phyloP scores from a whole-genome alignment of 2,329 filamentous ascomycete species.

The Leptographium galeiforme region DNA sequence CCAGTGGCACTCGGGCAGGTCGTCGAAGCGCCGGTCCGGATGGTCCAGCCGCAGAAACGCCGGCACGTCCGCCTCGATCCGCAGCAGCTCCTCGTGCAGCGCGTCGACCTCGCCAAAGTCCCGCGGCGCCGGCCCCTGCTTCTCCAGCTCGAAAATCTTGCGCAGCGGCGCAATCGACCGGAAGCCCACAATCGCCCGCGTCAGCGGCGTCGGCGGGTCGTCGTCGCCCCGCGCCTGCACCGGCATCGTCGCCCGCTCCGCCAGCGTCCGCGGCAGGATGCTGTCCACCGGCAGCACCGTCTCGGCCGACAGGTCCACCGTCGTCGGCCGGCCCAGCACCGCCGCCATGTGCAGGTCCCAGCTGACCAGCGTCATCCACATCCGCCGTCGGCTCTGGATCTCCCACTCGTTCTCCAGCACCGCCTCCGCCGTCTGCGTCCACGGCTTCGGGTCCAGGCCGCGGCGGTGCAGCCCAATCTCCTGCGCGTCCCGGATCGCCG shows the following conservation, averaged over 20 bases:
- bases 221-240: conserved; percentile 32
- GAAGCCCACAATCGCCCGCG: conserved; percentile 36
- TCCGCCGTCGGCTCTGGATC: conserved; percentile 38
- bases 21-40: conserved; percentile 44
- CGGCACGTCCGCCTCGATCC: conserved; percentile 34
- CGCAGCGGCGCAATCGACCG: conserved; percentile 33
- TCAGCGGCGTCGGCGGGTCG: conserved; percentile 44
- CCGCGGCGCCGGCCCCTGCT: conserved; percentile 39
- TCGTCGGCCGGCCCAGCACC: conserved; percentile 41
- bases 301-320: conserved; percentile 34
- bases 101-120: conserved; percentile 40
- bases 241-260: conserved; percentile 30
- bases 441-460: conserved; percentile 35
- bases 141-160: conserved; percentile 41
- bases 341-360: conserved; percentile 43
- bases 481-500: conserved; percentile 47
- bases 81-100: conserved; percentile 36
- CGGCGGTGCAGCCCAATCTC: conserved; percentile 47
- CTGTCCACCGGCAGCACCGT: conserved; percentile 41
- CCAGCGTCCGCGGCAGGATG: conserved; percentile 23
- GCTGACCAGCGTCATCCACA: conserved; percentile 40
- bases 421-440: conserved; percentile 30
- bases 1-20: conserved; percentile 39
- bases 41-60: conserved; percentile 39
- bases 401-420: conserved; percentile 44